Evolutionary conservation across 371 early-diverging fungal species (phyloP), one percentile per base, ranked within the genome.

Genomic region (Chytridiales sp.): DNA sequence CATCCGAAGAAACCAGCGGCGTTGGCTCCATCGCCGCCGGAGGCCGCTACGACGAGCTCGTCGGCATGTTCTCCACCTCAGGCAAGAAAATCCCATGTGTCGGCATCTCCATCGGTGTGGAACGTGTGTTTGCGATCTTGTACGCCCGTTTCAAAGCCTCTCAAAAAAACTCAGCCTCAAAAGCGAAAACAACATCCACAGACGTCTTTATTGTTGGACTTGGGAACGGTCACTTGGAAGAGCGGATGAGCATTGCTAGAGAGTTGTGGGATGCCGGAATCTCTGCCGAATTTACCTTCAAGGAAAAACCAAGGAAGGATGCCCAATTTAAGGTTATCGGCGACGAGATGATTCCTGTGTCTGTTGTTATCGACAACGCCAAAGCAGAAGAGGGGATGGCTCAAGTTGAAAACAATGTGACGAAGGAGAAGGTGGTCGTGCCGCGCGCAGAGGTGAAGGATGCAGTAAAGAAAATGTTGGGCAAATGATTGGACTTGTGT

Each of bases 1-100:
- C 21, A 56, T 22, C 42, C 53, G 96, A 95, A 61, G 86, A 82
- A 46, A 87, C 86, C 35, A 85, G 84, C 8, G 93, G 97, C 30
- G 87, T 98, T 21, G 99, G 99, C n/a, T 97, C 99, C 4, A 88
- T 99, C 58, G 94, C 97, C 31, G 99, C 96, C 3, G 99, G 99
- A 63, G 99, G 99, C 19, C 92, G 99, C 47, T 99, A 99, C 76
- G 99, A 99, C 68, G 88, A 95, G 53, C 84, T 99, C 63, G 99
- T 99, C 3, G 94, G 94, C 42, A 93, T 92, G 91, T 93, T 99
- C 68, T 51, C 68, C 11, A 67, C 65, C 29, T 65, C 62, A 22
- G 83, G 87, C 47, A 85, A 81, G 59, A 76, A 86, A 66, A 92
- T 94, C 51, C 98, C 98, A 8, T 99, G 99, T 74, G 98, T 99